phyloP scores from a whole-genome alignment of 768 basidiomycete genomes.

The Lactarius vividus region DNA sequence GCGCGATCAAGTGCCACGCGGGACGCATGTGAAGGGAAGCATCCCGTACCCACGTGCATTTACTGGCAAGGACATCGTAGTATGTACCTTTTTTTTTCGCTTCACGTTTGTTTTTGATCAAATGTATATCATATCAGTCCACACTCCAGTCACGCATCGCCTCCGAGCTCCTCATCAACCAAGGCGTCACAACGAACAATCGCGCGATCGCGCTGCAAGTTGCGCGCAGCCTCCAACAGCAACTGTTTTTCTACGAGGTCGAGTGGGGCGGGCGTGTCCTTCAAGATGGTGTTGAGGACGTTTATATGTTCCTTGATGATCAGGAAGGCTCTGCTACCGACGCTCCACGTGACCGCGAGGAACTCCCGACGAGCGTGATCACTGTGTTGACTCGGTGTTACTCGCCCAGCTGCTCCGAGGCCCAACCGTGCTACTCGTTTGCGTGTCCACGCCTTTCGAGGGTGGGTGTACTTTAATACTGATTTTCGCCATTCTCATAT shows the following conservation, averaged over 20 bases:
- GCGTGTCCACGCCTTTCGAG: conserved; percentile 61
- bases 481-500: conserved; percentile 9
- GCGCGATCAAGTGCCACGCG: conserved; percentile 84
- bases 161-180: conserved; percentile 73
- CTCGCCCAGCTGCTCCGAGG: conserved; percentile 80
- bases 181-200: conserved; percentile 71
- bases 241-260: conserved; percentile 95
- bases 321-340: conserved; percentile 58
- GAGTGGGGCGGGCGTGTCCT: conserved; percentile 86
- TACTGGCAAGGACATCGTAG: conserved; percentile 92
- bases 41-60: conserved; percentile 89
- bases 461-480: conserved; percentile 38
- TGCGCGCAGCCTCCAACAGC: conserved; percentile 85
- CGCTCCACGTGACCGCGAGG: conserved; percentile 55
- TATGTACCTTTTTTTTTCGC: conserved; percentile 40
- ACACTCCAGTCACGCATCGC: conserved; percentile 87
- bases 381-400: conserved; percentile 91
- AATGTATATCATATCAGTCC: conserved; percentile 48
- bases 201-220: conserved; percentile 82
- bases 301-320: conserved; percentile 91
- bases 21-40: conserved; percentile 87
- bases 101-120: neutral
- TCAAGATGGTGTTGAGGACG: conserved; percentile 87
- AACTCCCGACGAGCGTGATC: conserved; percentile 87
- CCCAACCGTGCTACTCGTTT: conserved; percentile 76